Conservation (phyloP, 441 rosid genomes). For the Omphalea diandra region DNA sequence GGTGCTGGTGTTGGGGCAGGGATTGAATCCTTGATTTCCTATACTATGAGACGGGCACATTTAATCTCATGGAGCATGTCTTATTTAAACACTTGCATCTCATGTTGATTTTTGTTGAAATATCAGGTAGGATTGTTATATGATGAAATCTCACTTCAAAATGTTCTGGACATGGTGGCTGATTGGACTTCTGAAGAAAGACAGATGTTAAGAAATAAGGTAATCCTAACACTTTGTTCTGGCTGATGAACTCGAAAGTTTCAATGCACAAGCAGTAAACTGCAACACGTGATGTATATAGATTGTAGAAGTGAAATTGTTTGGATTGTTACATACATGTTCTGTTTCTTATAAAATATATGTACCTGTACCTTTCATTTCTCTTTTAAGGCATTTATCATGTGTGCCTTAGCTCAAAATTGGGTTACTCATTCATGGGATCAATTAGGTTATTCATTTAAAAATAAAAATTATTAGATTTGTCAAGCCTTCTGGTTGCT, state of each 20-base stretch:
- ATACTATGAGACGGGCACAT: not conserved
- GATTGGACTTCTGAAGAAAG: constrained; percentile 98
- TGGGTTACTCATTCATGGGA: no score
- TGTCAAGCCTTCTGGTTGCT: no score
- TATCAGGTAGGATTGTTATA: constrained; percentile 87
- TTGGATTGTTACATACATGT: not conserved
- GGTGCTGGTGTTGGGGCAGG: no score
- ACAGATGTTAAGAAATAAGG: constrained; percentile 86
- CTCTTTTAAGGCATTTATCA: not conserved
- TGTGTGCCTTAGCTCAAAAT: no score
- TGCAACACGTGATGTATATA: not conserved
- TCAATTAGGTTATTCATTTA: no score
- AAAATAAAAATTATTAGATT: no score
- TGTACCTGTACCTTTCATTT: not conserved
- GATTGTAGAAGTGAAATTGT: not conserved
- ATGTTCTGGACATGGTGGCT: constrained; percentile 68
- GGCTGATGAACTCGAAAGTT: not conserved
- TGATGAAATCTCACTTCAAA: constrained; percentile 82
- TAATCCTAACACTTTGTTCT: constrained; percentile 25
- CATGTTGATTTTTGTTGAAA: constrained; percentile 26
- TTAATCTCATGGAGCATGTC: not conserved
- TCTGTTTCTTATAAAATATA: not conserved
- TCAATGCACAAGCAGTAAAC: not conserved
- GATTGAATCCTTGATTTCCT: not conserved
- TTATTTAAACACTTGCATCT: constrained; percentile 17